phyloP scores from a whole-genome alignment of 192 early-diverging fungal species.

The Ambispora gerdemannii region DNA sequence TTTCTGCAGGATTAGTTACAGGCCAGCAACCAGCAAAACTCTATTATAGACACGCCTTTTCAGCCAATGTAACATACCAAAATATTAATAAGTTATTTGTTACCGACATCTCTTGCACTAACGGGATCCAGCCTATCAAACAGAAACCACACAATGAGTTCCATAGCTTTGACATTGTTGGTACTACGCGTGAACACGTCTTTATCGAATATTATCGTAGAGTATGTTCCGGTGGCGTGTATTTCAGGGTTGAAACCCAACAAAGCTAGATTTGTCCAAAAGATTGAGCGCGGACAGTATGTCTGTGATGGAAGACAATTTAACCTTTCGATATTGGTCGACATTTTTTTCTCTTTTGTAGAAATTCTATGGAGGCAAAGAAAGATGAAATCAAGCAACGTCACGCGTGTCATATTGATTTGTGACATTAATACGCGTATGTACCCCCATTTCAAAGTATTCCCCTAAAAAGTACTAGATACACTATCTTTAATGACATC shows the following conservation, averaged over 20 bases:
- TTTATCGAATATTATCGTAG: slow-evolving; percentile 19
- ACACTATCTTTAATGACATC: no score
- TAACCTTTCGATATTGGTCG: no score
- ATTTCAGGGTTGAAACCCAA: slow-evolving; percentile 25
- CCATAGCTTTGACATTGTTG: slow-evolving; percentile 30
- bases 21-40: slow-evolving; percentile 13
- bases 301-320: no score
- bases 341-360: no score
- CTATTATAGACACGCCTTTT: neutral
- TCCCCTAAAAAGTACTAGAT: no score
- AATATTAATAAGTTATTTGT: neutral
- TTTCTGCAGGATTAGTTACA: slow-evolving; percentile 30
- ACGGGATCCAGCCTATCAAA: slow-evolving; percentile 23
- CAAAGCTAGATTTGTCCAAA: slow-evolving; percentile 25
- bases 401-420: no score
- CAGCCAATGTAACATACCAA: no score
- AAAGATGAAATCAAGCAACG: no score
- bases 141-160: slow-evolving; percentile 31
- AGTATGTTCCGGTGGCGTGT: slow-evolving; percentile 25
- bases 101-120: slow-evolving; percentile 7
- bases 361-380: no score
- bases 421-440: no score
- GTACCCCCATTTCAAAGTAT: no score
- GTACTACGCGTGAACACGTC: slow-evolving; percentile 13
- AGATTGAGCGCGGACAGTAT: slow-evolving; percentile 18